phyloP scores from a whole-genome alignment of 371 early-diverging fungal species.

The Mortierella sp. region DNA sequence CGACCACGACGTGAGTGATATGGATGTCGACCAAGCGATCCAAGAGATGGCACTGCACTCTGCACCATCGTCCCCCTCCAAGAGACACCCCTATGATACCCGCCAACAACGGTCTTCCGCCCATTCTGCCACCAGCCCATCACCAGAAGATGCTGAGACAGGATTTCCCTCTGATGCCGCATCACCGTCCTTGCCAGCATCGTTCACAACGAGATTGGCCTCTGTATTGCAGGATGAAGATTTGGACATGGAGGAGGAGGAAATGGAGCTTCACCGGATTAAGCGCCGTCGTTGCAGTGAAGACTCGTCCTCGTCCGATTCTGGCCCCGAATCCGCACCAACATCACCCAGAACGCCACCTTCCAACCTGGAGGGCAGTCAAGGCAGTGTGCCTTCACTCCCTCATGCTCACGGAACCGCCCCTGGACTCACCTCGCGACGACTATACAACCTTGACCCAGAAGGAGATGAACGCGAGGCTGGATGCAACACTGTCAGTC shows the following conservation, averaged over 20 bases:
- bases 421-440: background rate
- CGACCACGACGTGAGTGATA: slow-evolving; percentile 7
- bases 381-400: background rate
- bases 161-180: background rate
- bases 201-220: slow-evolving; percentile 12
- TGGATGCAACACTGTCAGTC: background rate
- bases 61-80: slow-evolving; percentile 27
- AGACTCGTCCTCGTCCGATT: slow-evolving; percentile 44
- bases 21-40: slow-evolving; percentile 33
- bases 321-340: slow-evolving; percentile 29
- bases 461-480: background rate
- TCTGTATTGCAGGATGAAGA: slow-evolving; percentile 15
- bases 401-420: background rate
- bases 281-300: slow-evolving; percentile 36
- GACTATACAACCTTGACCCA: slow-evolving; percentile 5
- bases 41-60: slow-evolving; percentile 30
- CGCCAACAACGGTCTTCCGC: background rate
- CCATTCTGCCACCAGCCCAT: background rate
- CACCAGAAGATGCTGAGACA: background rate
- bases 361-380: slow-evolving; percentile 10
- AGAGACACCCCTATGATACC: slow-evolving; percentile 12
- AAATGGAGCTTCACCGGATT: slow-evolving; percentile 12
- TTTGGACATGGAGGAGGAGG: slow-evolving; percentile 15
- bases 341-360: slow-evolving; percentile 32
- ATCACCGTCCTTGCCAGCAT: background rate